These are phyloP conservation scores for Gastrodia elata DNA, from an alignment of 106 monocot genomes.

Conservation along the genomic window DNA sequence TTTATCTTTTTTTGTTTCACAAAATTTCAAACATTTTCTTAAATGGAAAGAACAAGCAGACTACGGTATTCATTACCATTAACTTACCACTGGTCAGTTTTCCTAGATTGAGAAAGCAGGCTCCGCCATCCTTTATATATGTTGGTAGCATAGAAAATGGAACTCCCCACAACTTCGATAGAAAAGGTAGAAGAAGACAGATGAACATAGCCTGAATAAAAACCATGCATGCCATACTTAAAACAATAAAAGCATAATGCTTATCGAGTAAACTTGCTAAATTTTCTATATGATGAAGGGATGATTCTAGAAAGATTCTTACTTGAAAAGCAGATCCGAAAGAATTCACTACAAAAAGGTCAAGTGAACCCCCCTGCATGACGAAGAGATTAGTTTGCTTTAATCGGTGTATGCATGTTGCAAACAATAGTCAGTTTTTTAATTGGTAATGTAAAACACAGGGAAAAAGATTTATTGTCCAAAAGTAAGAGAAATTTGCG, in stretches of 20 bases:
- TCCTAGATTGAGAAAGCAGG: constrained; percentile 86
- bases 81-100: constrained; percentile 58
- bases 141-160: constrained; percentile 70
- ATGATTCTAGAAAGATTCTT: constrained; percentile 7
- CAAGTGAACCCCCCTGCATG: constrained; percentile 74
- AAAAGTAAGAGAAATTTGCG: not conserved
- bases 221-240: not conserved
- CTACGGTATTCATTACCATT: not conserved
- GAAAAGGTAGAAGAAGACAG: constrained; percentile 73
- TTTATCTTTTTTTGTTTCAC: not conserved
- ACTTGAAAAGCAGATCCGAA: constrained; percentile 97
- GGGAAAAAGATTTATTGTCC: constrained; percentile 1
- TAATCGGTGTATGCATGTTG: not conserved
- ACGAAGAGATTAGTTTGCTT: not conserved
- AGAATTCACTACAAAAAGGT: constrained; percentile 95
- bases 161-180: constrained; percentile 92
- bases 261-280: not conserved
- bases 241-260: not conserved
- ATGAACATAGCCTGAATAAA: constrained; percentile 77
- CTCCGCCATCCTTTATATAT: constrained; percentile 80
- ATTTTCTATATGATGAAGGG: not conserved
- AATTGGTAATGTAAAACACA: not conserved
- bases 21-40: not conserved
- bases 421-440: not conserved
- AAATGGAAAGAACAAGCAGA: not conserved